Conservation (phyloP, 106 monocot species). For the Allium cepa region DNA sequence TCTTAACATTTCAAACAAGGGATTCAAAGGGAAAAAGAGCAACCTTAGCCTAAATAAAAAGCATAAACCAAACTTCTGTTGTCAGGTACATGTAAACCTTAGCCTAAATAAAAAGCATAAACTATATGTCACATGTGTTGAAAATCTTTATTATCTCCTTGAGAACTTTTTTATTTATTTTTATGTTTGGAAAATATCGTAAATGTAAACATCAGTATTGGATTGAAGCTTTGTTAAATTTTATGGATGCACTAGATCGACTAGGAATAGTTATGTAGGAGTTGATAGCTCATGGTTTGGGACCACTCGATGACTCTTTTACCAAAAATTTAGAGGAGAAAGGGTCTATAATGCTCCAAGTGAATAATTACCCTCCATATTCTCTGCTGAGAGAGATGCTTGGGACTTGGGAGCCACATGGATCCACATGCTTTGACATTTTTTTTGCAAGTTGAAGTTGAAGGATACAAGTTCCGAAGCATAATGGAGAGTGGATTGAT, state of each 20-base stretch:
- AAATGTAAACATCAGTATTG: background rate
- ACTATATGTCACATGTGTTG: background rate
- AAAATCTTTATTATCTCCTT: background rate
- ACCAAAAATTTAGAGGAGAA: slow-evolving; percentile 4
- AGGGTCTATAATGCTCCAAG: slow-evolving; percentile 3
- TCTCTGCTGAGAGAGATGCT: slow-evolving; percentile 11
- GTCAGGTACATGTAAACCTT: too few species aligned
- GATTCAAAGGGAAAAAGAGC: too few species aligned
- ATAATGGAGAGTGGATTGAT: slow-evolving; percentile 6
- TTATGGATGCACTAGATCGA: slow-evolving; percentile 5
- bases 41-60: too few species aligned
- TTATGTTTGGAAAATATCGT: background rate
- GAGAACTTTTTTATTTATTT: background rate
- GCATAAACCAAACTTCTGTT: too few species aligned
- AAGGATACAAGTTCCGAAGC: slow-evolving; percentile 12
- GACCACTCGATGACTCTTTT: slow-evolving; percentile 6
- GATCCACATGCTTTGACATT: slow-evolving; percentile 13
- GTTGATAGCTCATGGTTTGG: slow-evolving; percentile 13
- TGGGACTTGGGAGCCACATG: slow-evolving; percentile 12
- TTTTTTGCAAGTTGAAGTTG: slow-evolving; percentile 12
- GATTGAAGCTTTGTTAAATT: slow-evolving; percentile 7
- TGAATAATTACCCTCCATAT: slow-evolving; percentile 12
- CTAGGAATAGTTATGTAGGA: slow-evolving; percentile 8
- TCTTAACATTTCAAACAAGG: too few species aligned
- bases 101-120: too few species aligned